phyloP scores from a whole-genome alignment of 2,329 filamentous ascomycete species.

The Epichloe typhina region DNA sequence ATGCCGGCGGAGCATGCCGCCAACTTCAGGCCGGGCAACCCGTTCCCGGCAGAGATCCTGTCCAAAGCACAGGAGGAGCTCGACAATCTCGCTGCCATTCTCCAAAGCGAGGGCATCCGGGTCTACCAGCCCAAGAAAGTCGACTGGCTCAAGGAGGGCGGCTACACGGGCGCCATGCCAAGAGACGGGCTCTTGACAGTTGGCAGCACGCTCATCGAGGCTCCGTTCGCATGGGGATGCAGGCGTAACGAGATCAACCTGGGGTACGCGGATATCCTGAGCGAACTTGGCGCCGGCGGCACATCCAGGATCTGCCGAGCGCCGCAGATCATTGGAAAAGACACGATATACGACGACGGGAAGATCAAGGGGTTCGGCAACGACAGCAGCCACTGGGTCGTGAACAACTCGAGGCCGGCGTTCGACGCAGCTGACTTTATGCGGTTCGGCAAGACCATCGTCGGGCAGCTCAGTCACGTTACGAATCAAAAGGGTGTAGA shows the following conservation, averaged over 20 bases:
- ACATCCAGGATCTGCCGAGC: constrained; percentile 3
- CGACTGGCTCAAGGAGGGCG: constrained; percentile 12
- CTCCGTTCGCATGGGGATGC: constrained; percentile 16
- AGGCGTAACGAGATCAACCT: constrained; percentile 12
- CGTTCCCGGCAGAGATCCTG: constrained; percentile 11
- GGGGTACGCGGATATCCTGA: constrained; percentile 4
- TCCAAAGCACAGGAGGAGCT: constrained; percentile 12
- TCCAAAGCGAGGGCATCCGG: constrained; percentile 9
- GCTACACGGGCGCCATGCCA: constrained; percentile 21
- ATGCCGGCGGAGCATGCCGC: constrained; percentile 6
- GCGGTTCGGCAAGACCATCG: constrained; percentile 17
- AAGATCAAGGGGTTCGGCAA: neutral
- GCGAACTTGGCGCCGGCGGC: neutral
- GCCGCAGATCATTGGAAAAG: constrained; percentile 4
- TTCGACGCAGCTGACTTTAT: constrained; percentile 23
- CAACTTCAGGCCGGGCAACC: constrained; percentile 9
- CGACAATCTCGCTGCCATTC: constrained; percentile 11
- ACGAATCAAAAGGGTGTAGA: constrained; percentile 18
- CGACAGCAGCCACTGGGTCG: constrained; percentile 12
- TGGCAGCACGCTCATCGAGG: constrained; percentile 17
- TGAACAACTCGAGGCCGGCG: constrained; percentile 19
- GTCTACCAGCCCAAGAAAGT: constrained; percentile 12
- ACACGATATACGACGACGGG: constrained; percentile 10
- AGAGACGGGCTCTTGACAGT: constrained; percentile 19
- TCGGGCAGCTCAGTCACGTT: constrained; percentile 19